Conservation (phyloP, 257 asterid species). For the Buddleja alternifolia region DNA sequence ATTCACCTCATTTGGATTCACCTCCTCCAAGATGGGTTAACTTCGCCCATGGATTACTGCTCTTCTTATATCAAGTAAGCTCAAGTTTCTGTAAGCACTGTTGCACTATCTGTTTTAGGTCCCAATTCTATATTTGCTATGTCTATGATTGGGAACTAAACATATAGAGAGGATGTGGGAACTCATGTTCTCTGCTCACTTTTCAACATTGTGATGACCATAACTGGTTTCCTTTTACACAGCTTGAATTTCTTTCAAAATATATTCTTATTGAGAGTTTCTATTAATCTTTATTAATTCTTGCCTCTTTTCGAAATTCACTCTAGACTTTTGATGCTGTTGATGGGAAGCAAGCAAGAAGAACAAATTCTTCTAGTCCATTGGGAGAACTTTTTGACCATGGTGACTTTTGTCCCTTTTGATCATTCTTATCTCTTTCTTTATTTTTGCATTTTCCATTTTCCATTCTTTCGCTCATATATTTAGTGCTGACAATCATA, state of each 20-base stretch:
- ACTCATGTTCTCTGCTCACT: neutral
- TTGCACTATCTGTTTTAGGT: constrained; percentile 2
- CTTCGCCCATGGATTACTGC: constrained; percentile 89
- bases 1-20: constrained; percentile 90
- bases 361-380: constrained; percentile 98
- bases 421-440: constrained; percentile 17
- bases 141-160: constrained; percentile 20
- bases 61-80: constrained; percentile 88
- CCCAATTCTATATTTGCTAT: constrained; percentile 16
- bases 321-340: constrained; percentile 96
- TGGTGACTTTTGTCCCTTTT: constrained; percentile 50
- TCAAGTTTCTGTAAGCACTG: constrained; percentile 6
- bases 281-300: constrained; percentile 13
- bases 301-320: constrained; percentile 24
- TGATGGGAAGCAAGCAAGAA: constrained; percentile 99
- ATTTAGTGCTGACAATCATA: constrained; percentile 30
- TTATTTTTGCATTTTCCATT: constrained; percentile 23
- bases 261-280: constrained; percentile 14
- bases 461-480: constrained; percentile 9
- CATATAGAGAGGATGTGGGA: neutral
- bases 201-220: neutral
- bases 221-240: neutral
- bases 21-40: constrained; percentile 99
- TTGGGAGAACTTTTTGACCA: constrained; percentile 99
- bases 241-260: neutral